Percentiles rank a stretch among this genome's conserved stretches.
Conservation (phyloP, 2,329 filamentous ascomycete species). For the Coniochaeta sp. region DNA sequence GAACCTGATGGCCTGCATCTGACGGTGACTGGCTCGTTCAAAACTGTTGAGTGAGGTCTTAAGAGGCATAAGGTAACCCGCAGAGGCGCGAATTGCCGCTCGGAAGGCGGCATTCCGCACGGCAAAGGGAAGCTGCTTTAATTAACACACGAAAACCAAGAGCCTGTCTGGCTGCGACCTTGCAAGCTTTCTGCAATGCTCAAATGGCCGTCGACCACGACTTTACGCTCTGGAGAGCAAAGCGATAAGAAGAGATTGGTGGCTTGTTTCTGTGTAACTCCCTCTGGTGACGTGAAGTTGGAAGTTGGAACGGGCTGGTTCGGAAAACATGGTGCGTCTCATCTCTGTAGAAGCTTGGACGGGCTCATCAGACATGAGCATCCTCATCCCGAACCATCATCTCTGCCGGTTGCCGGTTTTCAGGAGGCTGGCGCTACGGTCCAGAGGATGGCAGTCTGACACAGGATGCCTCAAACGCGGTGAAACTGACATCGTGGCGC, state of each 20-base stretch:
- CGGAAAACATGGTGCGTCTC: neutral
- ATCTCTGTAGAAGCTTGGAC: neutral
- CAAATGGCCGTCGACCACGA: neutral
- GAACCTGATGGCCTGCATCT: too few relatives aligned
- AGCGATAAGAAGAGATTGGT: neutral
- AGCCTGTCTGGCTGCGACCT: neutral
- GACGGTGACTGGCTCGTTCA: too few relatives aligned
- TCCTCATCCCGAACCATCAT: neutral
- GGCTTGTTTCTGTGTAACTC: neutral
- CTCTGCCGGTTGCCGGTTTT: neutral
- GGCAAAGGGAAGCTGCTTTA: conserved; percentile 9
- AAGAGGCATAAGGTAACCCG: neutral
- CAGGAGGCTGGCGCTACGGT: neutral
- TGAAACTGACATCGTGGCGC: neutral
- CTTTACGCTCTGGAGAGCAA: conserved; percentile 2
- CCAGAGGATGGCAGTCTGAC: neutral
- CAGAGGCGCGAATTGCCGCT: conserved; percentile 3
- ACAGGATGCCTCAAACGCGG: neutral
- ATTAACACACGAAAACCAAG: conserved; percentile 6
- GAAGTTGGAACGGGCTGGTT: too few relatives aligned
- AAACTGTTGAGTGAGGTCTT: neutral
- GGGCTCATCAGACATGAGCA: neutral
- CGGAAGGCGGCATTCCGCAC: conserved; percentile 15
- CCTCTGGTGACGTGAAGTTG: too few relatives aligned
- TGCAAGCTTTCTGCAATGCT: neutral